A percentile compares a stretch with the other conserved stretches of the same genome.
phyloP scores from a whole-genome alignment of 495 filamentous ascomycete species.

The Penicillium waksmanii region DNA sequence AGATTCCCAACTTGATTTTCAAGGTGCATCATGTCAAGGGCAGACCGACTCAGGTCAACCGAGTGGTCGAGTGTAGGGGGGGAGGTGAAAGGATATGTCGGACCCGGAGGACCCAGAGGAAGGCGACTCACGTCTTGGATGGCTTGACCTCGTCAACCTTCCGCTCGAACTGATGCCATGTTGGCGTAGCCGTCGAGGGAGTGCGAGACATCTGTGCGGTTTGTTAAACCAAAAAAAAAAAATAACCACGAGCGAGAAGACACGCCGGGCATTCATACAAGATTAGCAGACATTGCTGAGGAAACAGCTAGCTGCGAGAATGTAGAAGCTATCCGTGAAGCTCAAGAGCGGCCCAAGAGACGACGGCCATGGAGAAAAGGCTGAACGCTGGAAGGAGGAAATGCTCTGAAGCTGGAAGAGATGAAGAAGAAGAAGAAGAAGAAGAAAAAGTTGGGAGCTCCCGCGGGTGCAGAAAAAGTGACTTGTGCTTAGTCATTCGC shows the following conservation, averaged over 20 bases:
- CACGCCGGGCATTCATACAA: slow-evolving; percentile 47
- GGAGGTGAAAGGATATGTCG: slow-evolving; percentile 8
- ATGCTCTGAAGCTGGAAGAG: slow-evolving; percentile 14
- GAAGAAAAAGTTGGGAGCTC: slow-evolving; percentile 6
- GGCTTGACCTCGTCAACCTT: slow-evolving; percentile 84
- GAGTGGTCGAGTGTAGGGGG: no score
- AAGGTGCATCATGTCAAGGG: slow-evolving; percentile 73
- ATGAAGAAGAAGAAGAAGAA: slow-evolving; percentile 18
- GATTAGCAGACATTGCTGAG: slow-evolving; percentile 43
- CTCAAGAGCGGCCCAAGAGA: slow-evolving; percentile 30
- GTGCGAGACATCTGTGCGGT: slow-evolving; percentile 62
- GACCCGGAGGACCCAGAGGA: not conserved
- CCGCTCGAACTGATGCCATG: slow-evolving; percentile 73
- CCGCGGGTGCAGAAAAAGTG: slow-evolving; percentile 24
- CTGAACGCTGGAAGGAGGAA: slow-evolving; percentile 29
- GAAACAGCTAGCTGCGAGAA: slow-evolving; percentile 11
- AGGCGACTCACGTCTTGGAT: slow-evolving; percentile 78
- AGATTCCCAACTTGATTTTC: slow-evolving; percentile 99
- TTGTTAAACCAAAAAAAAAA: slow-evolving; percentile 46
- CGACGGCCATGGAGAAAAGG: slow-evolving; percentile 35
- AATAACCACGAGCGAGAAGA: slow-evolving; percentile 38
- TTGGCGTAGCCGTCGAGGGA: slow-evolving; percentile 67
- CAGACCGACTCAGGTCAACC: not conserved
- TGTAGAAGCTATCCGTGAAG: slow-evolving; percentile 27
- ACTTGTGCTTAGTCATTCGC: slow-evolving; percentile 25